Percentiles rank a stretch among this genome's conserved stretches.
Evolutionary conservation across 2,329 filamentous ascomycete species (phyloP).

Genomic region (Aspergillus pseudotamarii): DNA sequence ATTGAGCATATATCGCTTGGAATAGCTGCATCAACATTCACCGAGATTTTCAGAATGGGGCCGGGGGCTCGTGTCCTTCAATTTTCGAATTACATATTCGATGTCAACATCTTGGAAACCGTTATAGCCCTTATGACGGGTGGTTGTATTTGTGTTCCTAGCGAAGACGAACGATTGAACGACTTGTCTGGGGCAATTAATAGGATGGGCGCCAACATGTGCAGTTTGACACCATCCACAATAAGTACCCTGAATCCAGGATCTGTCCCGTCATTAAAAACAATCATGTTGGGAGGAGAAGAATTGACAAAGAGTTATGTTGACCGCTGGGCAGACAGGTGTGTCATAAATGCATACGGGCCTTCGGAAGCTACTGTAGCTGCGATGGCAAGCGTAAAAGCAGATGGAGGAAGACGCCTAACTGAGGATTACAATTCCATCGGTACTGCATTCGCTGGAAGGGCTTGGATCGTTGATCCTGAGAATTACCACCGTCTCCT

Average conservation of each 20-base stretch:
- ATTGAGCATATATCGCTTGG: conserved; percentile 64
- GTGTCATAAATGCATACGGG: conserved; percentile 50
- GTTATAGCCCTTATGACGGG: conserved; percentile 59
- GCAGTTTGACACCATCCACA: conserved; percentile 63
- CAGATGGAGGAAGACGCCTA: conserved; percentile 33
- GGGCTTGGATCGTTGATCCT: conserved; percentile 45
- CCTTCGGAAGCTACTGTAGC: conserved; percentile 45
- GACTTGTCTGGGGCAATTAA: conserved; percentile 56
- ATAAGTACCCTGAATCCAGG: conserved; percentile 51
- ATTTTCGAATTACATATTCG: conserved; percentile 60
- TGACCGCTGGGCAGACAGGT: conserved; percentile 46
- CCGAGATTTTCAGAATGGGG: conserved; percentile 54
- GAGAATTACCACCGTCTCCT: conserved; percentile 40
- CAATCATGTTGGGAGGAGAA: conserved; percentile 50
- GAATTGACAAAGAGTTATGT: conserved; percentile 46
- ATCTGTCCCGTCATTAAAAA: conserved; percentile 48
- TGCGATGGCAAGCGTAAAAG: conserved; percentile 35
- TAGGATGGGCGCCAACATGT: conserved; percentile 55
- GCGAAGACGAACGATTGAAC: conserved; percentile 52
- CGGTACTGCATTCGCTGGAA: conserved; percentile 37
- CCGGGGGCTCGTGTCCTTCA: conserved; percentile 60
- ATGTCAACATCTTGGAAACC: conserved; percentile 58
- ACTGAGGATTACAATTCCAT: conserved; percentile 36
- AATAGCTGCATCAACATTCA: conserved; percentile 57
- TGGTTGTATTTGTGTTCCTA: conserved; percentile 63